Evolutionary conservation across 495 filamentous ascomycete species (phyloP).

Genomic region (Saxophila tyrrhenica): DNA sequence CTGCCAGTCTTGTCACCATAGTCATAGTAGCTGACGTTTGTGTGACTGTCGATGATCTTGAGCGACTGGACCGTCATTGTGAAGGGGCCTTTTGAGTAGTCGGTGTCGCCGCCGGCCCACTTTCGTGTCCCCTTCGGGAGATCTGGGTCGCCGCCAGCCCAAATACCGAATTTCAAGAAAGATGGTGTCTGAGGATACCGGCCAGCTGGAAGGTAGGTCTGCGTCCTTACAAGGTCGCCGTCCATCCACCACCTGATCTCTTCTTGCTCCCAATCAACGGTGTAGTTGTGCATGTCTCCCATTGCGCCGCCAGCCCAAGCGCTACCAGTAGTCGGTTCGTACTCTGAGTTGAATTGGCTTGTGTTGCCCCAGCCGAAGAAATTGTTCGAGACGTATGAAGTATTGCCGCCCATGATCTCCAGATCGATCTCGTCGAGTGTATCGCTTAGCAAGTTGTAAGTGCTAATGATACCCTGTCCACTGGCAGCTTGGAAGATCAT

Average conservation of each 20-base stretch:
- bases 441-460: slow-evolving; percentile 72
- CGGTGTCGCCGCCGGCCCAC: slow-evolving; percentile 72
- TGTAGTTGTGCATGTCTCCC: slow-evolving; percentile 63
- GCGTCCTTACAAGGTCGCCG: slow-evolving; percentile 50
- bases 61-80: slow-evolving; percentile 19
- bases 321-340: slow-evolving; percentile 11
- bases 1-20: slow-evolving; percentile 17
- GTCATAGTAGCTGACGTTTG: slow-evolving; percentile 15
- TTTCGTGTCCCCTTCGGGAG: slow-evolving; percentile 37
- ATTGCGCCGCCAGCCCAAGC: slow-evolving; percentile 9
- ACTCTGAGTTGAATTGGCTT: slow-evolving; percentile 48
- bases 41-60: slow-evolving; percentile 15
- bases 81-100: slow-evolving; percentile 47
- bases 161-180: slow-evolving; percentile 70
- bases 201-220: slow-evolving; percentile 54
- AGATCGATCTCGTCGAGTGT: slow-evolving; percentile 84
- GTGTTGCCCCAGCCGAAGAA: slow-evolving; percentile 79
- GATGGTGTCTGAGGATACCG: slow-evolving; percentile 77
- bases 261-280: slow-evolving; percentile 64
- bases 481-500: slow-evolving; percentile 59
- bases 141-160: slow-evolving; percentile 65
- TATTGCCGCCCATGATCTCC: slow-evolving; percentile 27
- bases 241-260: slow-evolving; percentile 66
- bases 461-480: slow-evolving; percentile 73
- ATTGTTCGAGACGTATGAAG: slow-evolving; percentile 56